A percentile compares a stretch with the other conserved stretches of the same genome.
Conservation (phyloP, 192 early-diverging fungal species). For the Umbelopsis vinacea region DNA sequence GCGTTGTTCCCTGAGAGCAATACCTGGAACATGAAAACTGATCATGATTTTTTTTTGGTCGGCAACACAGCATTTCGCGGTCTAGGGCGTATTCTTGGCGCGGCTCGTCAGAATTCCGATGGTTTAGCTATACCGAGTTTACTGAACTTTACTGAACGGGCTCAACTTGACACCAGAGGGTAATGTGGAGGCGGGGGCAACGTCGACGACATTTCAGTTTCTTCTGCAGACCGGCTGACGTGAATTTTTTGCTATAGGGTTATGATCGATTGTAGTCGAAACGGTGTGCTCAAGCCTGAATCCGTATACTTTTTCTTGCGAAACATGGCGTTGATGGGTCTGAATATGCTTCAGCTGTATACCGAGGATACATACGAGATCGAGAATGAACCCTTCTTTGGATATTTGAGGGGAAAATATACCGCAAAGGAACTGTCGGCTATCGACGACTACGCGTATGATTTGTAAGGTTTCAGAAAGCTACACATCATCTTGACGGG, state of each 20-base stretch:
- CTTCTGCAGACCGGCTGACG: no score
- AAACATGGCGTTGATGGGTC: constrained; percentile 81
- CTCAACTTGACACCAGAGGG: constrained; percentile 76
- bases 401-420: constrained; percentile 75
- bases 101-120: constrained; percentile 51
- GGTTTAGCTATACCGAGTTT: constrained; percentile 7
- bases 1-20: background rate
- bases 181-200: no score
- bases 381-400: constrained; percentile 52
- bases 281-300: constrained; percentile 68
- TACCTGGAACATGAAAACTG: no score
- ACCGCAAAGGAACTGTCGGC: constrained; percentile 69
- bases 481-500: background rate
- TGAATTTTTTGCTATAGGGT: constrained; percentile 39
- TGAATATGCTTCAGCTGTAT: constrained; percentile 89
- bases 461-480: constrained; percentile 41
- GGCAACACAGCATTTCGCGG: constrained; percentile 67
- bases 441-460: constrained; percentile 81
- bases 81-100: constrained; percentile 67
- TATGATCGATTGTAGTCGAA: constrained; percentile 89
- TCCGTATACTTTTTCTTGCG: constrained; percentile 72
- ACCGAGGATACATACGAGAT: constrained; percentile 90
- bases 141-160: constrained; percentile 59
- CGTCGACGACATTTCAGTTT: no score
- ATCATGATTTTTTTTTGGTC: background rate